Evolutionary conservation across 2,329 filamentous ascomycete genomes (phyloP), one percentile per base, ranked within the genome.

Genomic region (Rosellinia necatrix): DNA sequence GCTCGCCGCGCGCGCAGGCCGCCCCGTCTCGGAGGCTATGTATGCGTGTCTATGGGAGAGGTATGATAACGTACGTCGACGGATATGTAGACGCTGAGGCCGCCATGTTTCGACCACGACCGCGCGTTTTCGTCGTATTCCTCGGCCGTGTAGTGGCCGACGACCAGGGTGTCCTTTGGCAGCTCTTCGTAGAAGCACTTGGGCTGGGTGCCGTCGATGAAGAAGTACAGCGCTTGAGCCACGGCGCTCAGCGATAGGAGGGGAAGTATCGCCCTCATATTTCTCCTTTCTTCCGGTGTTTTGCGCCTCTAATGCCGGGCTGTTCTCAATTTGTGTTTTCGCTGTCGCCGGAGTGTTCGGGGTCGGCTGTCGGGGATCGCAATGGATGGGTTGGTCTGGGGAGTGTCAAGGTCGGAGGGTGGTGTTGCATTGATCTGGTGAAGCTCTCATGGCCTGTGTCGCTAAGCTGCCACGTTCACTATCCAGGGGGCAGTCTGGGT

Each of bases 181-280:
- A 99, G 84, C 76, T 97, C 93, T 79, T 99, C 94, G 78, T 90
- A 96, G 85, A 99, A 99, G 78, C 94, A 99, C 78, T 96, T 97
- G 65, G 91, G 88, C 63, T 84, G 79, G 46, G 84, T 83, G 69
- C 89, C 90, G 73, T 97, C 92, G 74, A 97, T 87, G 80, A 90
- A 97, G 82, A 99, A 96, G 85, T 96, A 93, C 56, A 99, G 84
- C 53, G 92, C 92, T 72, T 92, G 89, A 60, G 89, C 85, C 58
- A 82, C 76, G 53, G 81, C 76, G 74, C 78, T 77, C 74, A 92
- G 79, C 59, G 88, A 80, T 69, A 91, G 79, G 64, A 91, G 75
- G 57, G 89, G 76, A 60, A 90, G 77, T 69, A 89, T 74, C 58
- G 78, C 71, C 72, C 80, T 83, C 85, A 88, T 88, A 41, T 58